These are phyloP conservation scores for Penicillium aurantiogriseum DNA, from an alignment of 2,329 filamentous ascomycete genomes.

Conservation along the genomic window DNA sequence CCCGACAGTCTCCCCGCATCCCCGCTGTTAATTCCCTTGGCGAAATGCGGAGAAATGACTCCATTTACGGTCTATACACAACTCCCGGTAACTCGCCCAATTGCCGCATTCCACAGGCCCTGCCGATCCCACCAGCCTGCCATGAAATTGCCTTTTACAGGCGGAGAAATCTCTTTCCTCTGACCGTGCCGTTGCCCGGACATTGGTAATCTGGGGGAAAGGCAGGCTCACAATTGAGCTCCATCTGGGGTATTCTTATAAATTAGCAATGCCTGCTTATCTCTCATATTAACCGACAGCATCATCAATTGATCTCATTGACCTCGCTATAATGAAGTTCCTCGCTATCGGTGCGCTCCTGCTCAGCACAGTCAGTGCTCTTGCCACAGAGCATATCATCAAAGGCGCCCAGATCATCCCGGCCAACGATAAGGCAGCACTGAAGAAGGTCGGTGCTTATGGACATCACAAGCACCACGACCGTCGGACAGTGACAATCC, in stretches of 20 bases:
- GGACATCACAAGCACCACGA: conserved; percentile 28
- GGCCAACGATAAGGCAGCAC: conserved; percentile 17
- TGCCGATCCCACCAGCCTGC: conserved; percentile 7
- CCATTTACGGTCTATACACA: not conserved
- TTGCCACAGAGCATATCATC: conserved; percentile 20
- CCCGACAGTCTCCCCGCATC: conserved; percentile 7
- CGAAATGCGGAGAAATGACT: conserved; percentile 20
- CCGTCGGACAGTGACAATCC: conserved; percentile 52
- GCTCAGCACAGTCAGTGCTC: conserved; percentile 18
- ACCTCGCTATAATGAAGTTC: conserved; percentile 25
- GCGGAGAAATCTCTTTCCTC: conserved; percentile 23
- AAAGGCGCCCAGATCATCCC: conserved; percentile 29
- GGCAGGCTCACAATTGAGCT: too few species aligned
- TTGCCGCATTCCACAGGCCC: not conserved
- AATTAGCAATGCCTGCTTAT: not conserved
- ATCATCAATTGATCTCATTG: not conserved
- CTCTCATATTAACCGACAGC: not conserved
- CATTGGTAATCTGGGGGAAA: not conserved
- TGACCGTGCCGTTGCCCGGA: conserved; percentile 6
- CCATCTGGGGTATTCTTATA: conserved; percentile 1
- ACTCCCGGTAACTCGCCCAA: not conserved
- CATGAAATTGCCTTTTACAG: conserved; percentile 20
- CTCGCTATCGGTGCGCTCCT: conserved; percentile 23
- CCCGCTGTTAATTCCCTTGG: conserved; percentile 11
- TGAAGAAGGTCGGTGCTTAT: conserved; percentile 27